Base-by-base conservation (phyloP, 2,329 filamentous ascomycete species). In the Pyrenophora graminea region DNA sequence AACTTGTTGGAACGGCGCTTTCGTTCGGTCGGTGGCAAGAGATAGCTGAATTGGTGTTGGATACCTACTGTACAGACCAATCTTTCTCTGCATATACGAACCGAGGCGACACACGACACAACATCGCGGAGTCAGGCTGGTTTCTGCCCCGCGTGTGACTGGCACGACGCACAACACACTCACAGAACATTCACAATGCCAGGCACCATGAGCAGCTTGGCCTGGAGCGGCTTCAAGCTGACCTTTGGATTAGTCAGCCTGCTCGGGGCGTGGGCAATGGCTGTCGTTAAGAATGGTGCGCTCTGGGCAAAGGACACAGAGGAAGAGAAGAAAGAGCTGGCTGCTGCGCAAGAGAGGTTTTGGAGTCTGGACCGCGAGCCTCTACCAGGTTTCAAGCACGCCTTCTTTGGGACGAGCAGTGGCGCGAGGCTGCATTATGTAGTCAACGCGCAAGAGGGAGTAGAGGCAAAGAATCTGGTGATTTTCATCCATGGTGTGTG, bases 401-500 rank as follows among this genome's bases (percentile, higher is more conserved):
- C 76, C 23, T 82, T 85, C 58, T 72, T 81, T 54, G 78, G 71
- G 37, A 71, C 82, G 12, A 71, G 71, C 32, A 76, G 73, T 51
- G 79, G 80, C 1, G 71, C 78, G 53, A 79, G 78, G 56, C 76
- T 85, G 23, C 83, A 85, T 63, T 84, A 84, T 59, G 70, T 85
- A 45, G 73, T 74, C 61, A 81, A 68, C 39, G 48, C 56, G 9
- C 44, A 55, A 3, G 41, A 44, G 19, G 3, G 13, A 3, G 32
- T 23, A n/a, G 48, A 45, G 19, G 72, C 61, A 53, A 73, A 55
- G 44, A 68, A 66, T 45, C 65, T 84, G 13, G 74, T 82, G 19
- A 75, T 85, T 34, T 80, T 84, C 58, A 70, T 85, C 15, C 82
- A 85, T 64, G 82, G 68, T 64, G 43, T 41, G 52, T 42, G 3